phyloP scores from a whole-genome alignment of 2,329 filamentous ascomycete species.

The Aspergillus uvarum region DNA sequence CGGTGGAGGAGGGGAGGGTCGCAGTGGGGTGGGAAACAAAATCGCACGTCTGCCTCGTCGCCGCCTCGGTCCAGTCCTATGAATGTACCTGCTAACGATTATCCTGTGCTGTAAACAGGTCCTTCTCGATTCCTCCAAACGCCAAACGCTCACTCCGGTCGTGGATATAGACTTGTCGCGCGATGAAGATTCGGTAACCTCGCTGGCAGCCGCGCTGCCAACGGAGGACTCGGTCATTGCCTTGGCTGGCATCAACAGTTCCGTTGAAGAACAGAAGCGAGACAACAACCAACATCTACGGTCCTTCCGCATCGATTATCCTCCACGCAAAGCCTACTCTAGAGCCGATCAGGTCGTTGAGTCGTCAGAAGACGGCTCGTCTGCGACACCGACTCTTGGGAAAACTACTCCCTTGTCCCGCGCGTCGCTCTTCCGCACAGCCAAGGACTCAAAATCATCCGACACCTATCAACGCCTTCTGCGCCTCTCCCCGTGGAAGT shows the following conservation, averaged over 20 bases:
- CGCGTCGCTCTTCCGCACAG: constrained; percentile 51
- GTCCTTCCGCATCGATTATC: constrained; percentile 65
- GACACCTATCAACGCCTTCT: constrained; percentile 62
- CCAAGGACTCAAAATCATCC: constrained; percentile 31
- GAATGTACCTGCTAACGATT: neutral
- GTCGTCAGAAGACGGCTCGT: constrained; percentile 22
- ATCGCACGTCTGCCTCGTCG: constrained; percentile 59
- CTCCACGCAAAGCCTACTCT: constrained; percentile 43
- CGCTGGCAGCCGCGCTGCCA: constrained; percentile 68
- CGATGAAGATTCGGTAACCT: constrained; percentile 87
- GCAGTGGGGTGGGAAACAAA: constrained; percentile 81
- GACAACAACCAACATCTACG: constrained; percentile 84
- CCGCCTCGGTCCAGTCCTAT: neutral
- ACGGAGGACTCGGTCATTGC: constrained; percentile 53
- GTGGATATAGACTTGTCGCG: constrained; percentile 75
- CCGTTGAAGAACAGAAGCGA: constrained; percentile 66
- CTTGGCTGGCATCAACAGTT: constrained; percentile 83
- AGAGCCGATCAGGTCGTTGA: constrained; percentile 17
- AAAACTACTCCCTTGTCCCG: constrained; percentile 51
- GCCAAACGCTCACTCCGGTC: constrained; percentile 61
- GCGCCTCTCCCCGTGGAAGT: constrained; percentile 56
- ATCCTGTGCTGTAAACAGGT: constrained; percentile 51
- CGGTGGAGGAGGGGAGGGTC: constrained; percentile 80
- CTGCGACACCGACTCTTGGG: constrained; percentile 11
- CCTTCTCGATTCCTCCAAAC: constrained; percentile 68